Conservation (phyloP, 495 filamentous ascomycete genomes). For the Rhypophila decipiens region DNA sequence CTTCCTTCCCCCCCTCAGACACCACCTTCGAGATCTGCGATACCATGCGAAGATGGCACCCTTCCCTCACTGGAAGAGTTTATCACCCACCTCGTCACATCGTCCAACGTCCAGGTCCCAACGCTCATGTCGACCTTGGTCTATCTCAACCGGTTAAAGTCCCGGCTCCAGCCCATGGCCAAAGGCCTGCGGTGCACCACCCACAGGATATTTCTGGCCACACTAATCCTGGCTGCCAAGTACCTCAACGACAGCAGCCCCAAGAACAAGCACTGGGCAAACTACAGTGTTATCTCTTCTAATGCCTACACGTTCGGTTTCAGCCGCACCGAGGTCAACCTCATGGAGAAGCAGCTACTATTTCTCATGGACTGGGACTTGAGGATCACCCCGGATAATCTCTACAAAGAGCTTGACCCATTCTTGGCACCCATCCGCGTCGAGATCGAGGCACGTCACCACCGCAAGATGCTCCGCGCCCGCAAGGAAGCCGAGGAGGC, state of each 20-base stretch:
- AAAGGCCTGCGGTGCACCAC: constrained; percentile 97
- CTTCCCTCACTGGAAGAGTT: constrained; percentile 82
- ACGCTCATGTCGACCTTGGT: constrained; percentile 95
- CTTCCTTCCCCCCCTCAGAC: constrained; percentile 62
- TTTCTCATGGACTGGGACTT: constrained; percentile 92
- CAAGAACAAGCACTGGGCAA: constrained; percentile 99
- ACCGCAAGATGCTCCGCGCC: constrained; percentile 33
- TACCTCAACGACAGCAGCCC: constrained; percentile 97
- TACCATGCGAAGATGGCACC: constrained; percentile 30
- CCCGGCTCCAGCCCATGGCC: constrained; percentile 82
- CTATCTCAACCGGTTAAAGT: constrained; percentile 78
- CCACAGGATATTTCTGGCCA: constrained; percentile 93
- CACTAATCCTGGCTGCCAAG: constrained; percentile 89
- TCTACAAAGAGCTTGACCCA: constrained; percentile 78
- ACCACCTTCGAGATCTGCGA: constrained; percentile 54
- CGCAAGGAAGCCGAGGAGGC: constrained; percentile 24
- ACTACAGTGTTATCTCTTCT: constrained; percentile 65
- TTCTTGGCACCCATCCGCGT: constrained; percentile 80
- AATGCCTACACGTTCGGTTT: constrained; percentile 82
- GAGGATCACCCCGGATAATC: constrained; percentile 73
- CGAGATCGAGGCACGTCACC: constrained; percentile 31
- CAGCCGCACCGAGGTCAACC: constrained; percentile 87
- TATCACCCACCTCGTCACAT: constrained; percentile 81
- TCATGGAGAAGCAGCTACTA: constrained; percentile 97
- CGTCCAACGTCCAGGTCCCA: constrained; percentile 93